Base-by-base conservation (phyloP, 257 asterid species). In the Lycium ferocissimum region DNA sequence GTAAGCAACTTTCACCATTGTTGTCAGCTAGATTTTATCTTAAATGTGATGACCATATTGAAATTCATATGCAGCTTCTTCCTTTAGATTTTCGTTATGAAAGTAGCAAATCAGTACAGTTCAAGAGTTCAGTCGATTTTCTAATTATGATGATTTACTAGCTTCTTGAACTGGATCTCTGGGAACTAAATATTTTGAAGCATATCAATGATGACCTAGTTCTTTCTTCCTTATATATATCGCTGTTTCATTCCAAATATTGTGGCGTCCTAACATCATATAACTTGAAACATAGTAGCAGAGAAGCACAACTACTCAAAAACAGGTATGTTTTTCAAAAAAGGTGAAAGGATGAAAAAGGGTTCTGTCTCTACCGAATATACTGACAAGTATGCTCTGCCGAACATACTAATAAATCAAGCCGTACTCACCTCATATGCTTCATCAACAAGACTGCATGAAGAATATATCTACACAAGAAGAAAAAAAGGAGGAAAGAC, bases 151-250 rank as follows among this genome's bases (percentile, higher is more conserved):
- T 70, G 79, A 53, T 70, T 17, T 7, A 38, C 79, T 40, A 70
- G 54, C 54, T 70, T 59, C 70, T 81, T 43, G 73, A 20, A 61
- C 62, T 69, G 78, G 61, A 47, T 43, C 33, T 18, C 51, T 37
- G 45, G 80, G 61, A 45, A 67, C 61, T 79, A 9, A n/a, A 49
- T n/a, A 62, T 49, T 20, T 40, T 54, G 53, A 83, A 38, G 81
- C 56, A 67, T 72, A 40, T 69, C 67, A 20, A n/a, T 67, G 43
- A 61, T 35, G 37, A 75, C 18, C 1, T 26, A 18, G 66, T 9
- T 26, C 18, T 65, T 33, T 26, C 18, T 15, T 56, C 33, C 38
- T 62, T 13, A 62, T 62, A 62, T 7, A 62, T 62, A 2, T n/a
- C 6, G 4, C 26, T 62, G 69, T 62, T 62, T 62, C 69, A n/a